phyloP scores from a whole-genome alignment of 1,284 basidiomycete genomes.

The Testicularia cyperi region DNA sequence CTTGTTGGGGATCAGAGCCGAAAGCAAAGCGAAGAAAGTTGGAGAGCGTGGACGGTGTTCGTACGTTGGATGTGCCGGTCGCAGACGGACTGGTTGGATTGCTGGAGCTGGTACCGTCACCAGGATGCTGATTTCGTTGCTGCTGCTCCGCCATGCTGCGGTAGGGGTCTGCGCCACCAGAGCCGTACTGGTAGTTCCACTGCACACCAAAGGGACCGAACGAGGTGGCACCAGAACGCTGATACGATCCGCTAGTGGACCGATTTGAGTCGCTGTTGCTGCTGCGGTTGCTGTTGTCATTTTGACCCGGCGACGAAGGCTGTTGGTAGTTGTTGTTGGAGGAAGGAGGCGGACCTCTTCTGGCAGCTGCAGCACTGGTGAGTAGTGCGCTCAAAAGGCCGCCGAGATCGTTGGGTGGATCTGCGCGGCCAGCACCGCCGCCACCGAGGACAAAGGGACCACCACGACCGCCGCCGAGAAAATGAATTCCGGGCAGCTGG shows the following conservation, averaged over 20 bases:
- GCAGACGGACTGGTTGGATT: neutral
- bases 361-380: constrained; percentile 1
- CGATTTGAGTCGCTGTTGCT: neutral
- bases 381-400: constrained; percentile 13
- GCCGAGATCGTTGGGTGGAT: constrained; percentile 4
- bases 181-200: constrained; percentile 32
- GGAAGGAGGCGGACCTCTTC: neutral
- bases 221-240: constrained; percentile 11
- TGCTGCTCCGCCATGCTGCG: constrained; percentile 12
- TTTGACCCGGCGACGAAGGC: neutral
- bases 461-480: neutral
- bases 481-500: no score
- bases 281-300: neutral
- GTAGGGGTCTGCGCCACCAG: constrained; percentile 14
- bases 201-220: constrained; percentile 35
- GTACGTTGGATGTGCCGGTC: neutral
- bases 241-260: neutral
- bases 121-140: constrained; percentile 4
- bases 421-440: neutral
- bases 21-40: constrained; percentile 36
- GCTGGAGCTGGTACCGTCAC: constrained; percentile 5
- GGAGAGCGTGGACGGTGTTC: constrained; percentile 16
- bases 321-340: no score
- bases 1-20: constrained; percentile 8
- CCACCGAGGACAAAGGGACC: neutral